phyloP scores from a whole-genome alignment of 108 stramenopile genomes.

The Chaetoceros tenuissimus region DNA sequence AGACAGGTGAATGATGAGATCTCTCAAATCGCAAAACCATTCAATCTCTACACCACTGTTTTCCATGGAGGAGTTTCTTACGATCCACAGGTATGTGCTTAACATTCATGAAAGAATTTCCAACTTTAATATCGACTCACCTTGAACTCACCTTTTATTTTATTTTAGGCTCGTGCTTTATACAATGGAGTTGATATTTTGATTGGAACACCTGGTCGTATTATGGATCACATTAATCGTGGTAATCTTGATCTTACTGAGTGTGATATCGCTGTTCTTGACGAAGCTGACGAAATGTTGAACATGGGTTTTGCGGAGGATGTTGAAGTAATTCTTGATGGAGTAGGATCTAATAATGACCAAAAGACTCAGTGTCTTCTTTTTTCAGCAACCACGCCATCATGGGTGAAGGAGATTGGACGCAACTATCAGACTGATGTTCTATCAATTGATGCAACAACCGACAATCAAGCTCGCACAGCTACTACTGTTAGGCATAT shows the following conservation, averaged over 20 bases:
- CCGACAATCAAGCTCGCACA: slow-evolving; percentile 71
- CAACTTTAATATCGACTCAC: background rate
- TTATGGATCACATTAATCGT: slow-evolving; percentile 93
- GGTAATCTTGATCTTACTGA: slow-evolving; percentile 83
- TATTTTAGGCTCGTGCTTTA: slow-evolving; percentile 56
- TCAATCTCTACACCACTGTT: slow-evolving; percentile 67
- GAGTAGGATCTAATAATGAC: slow-evolving; percentile 45
- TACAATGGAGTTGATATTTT: slow-evolving; percentile 87
- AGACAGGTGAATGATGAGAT: slow-evolving; percentile 95
- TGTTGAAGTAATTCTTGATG: slow-evolving; percentile 88
- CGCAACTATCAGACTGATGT: slow-evolving; percentile 81
- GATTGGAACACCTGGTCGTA: slow-evolving; percentile 98
- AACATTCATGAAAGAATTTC: background rate
- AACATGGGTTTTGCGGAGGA: slow-evolving; percentile 99
- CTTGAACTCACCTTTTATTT: slow-evolving; percentile 6
- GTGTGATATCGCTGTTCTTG: slow-evolving; percentile 85
- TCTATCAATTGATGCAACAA: slow-evolving; percentile 86
- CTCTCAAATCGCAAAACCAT: slow-evolving; percentile 45
- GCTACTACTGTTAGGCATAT: slow-evolving; percentile 93
- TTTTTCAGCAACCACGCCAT: slow-evolving; percentile 97
- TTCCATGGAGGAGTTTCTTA: slow-evolving; percentile 98
- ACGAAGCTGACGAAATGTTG: slow-evolving; percentile 99
- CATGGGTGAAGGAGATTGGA: slow-evolving; percentile 93
- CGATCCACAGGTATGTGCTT: slow-evolving; percentile 62
- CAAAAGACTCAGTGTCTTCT: slow-evolving; percentile 88